These are phyloP conservation scores for Colletotrichum destructivum DNA, from an alignment of 2,329 filamentous ascomycete genomes.

Conservation along the genomic window DNA sequence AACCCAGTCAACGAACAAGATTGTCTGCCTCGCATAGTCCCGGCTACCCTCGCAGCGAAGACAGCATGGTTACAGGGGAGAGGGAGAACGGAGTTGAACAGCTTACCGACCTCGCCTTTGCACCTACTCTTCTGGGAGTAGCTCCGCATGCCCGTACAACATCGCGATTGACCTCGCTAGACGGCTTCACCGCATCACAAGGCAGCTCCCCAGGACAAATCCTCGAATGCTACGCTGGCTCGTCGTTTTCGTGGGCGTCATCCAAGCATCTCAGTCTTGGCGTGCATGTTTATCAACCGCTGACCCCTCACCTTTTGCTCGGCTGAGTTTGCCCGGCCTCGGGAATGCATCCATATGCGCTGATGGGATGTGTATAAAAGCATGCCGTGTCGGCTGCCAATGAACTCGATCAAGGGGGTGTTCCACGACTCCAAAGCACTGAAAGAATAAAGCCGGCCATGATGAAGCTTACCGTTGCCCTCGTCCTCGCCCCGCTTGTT, in stretches of 20 bases:
- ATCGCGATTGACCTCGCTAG: conserved; percentile 19
- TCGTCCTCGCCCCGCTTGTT: conserved; percentile 24
- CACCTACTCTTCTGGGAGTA: conserved; percentile 39
- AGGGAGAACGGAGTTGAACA: background rate
- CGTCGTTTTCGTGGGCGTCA: conserved; percentile 18
- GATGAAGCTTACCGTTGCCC: conserved; percentile 35
- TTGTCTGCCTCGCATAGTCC: background rate
- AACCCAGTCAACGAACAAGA: background rate
- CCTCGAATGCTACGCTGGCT: background rate
- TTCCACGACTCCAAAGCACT: background rate
- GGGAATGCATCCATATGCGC: background rate
- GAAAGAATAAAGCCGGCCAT: background rate
- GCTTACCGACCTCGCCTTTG: conserved; percentile 7
- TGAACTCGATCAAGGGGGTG: background rate
- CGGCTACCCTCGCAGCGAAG: conserved; percentile 28
- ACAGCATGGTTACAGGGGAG: background rate
- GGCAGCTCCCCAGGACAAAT: background rate
- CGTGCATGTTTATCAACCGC: conserved; percentile 29
- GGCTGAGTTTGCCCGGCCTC: background rate
- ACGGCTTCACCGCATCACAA: background rate
- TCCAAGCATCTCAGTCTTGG: conserved; percentile 30
- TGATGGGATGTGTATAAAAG: background rate
- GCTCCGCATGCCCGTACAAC: conserved; percentile 29
- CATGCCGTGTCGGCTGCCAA: background rate
- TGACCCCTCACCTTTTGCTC: conserved; percentile 31